A percentile compares a stretch with the other conserved stretches of the same genome.
Evolutionary conservation across 805 yeast genomes (phyloP).

Genomic region (Saccharomyces mikatae): DNA sequence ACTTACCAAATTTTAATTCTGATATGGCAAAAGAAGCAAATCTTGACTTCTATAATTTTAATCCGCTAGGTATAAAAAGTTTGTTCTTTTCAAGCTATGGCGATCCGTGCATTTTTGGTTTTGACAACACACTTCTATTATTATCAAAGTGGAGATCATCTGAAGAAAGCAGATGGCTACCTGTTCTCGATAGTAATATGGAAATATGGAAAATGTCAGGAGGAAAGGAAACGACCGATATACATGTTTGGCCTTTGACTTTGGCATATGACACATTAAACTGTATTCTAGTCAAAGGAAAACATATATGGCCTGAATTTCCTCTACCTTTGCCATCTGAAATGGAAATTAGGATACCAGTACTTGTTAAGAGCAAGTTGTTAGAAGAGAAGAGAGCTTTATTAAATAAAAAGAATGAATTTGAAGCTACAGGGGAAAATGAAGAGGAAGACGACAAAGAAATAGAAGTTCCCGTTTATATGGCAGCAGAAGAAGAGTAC

Average conservation of each 20-base stretch:
- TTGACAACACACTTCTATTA: constrained; percentile 61
- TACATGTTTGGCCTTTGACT: constrained; percentile 86
- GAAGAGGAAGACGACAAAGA: constrained; percentile 18
- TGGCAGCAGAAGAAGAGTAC: constrained; percentile 53
- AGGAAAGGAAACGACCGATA: constrained; percentile 39
- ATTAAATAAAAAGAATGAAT: constrained; percentile 23
- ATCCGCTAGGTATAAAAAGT: constrained; percentile 41
- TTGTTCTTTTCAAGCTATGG: constrained; percentile 82
- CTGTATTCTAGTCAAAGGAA: constrained; percentile 69
- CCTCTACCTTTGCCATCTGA: constrained; percentile 84
- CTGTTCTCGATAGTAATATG: constrained; percentile 50
- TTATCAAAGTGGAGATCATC: constrained; percentile 73
- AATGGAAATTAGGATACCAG: constrained; percentile 61
- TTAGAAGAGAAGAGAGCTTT: constrained; percentile 10
- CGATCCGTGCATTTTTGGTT: constrained; percentile 85
- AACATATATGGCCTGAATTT: constrained; percentile 58
- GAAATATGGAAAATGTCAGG: constrained; percentile 45
- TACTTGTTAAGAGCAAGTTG: constrained; percentile 31
- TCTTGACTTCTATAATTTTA: constrained; percentile 20
- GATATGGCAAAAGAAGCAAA: constrained; percentile 29
- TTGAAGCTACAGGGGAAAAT: constrained; percentile 13
- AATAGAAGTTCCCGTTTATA: constrained; percentile 20
- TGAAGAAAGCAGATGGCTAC: constrained; percentile 78
- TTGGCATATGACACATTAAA: constrained; percentile 59
- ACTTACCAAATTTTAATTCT: constrained; percentile 14